phyloP scores from a whole-genome alignment of 306 rosid genomes.

The Vicia sativa region DNA sequence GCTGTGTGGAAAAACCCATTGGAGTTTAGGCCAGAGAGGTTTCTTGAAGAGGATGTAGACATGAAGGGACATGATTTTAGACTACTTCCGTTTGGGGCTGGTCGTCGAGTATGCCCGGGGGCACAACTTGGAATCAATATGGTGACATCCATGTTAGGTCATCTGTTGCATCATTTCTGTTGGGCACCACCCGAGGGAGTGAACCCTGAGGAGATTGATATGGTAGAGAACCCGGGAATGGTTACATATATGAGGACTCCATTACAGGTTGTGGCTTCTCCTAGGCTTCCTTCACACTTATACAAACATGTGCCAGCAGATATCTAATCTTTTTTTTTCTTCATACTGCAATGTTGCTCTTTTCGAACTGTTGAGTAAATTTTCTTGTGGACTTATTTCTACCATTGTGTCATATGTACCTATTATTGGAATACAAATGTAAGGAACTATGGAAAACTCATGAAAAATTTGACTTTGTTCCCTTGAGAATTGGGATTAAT shows the following conservation, averaged over 20 bases:
- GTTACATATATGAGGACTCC: conserved; percentile 84
- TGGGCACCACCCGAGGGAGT: conserved; percentile 62
- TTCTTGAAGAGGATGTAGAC: conserved; percentile 83
- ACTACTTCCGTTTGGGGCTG: conserved; percentile 81
- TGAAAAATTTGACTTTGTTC: background rate
- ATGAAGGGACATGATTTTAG: conserved; percentile 90
- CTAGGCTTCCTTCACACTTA: conserved; percentile 69
- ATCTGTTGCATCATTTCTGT: conserved; percentile 74
- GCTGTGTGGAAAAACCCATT: conserved; percentile 64
- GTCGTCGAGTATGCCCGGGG: conserved; percentile 85
- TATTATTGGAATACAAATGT: conserved; percentile 13
- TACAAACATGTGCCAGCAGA: conserved; percentile 64
- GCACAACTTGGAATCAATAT: conserved; percentile 83
- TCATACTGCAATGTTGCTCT: background rate
- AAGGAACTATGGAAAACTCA: conserved; percentile 23
- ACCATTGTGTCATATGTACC: conserved; percentile 19
- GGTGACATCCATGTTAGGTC: conserved; percentile 86
- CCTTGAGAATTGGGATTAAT: conserved; percentile 15
- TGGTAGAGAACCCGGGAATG: conserved; percentile 78
- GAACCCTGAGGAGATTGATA: conserved; percentile 68
- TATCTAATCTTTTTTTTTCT: conserved; percentile 39
- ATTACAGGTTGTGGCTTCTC: conserved; percentile 65
- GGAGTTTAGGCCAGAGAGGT: conserved; percentile 84
- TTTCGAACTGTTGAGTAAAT: conserved; percentile 18
- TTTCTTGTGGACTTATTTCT: conserved; percentile 21